Evolutionary conservation across 2,329 filamentous ascomycete genomes (phyloP), one percentile per base, ranked within the genome.

Genomic region (Hypoxylon sp.): DNA sequence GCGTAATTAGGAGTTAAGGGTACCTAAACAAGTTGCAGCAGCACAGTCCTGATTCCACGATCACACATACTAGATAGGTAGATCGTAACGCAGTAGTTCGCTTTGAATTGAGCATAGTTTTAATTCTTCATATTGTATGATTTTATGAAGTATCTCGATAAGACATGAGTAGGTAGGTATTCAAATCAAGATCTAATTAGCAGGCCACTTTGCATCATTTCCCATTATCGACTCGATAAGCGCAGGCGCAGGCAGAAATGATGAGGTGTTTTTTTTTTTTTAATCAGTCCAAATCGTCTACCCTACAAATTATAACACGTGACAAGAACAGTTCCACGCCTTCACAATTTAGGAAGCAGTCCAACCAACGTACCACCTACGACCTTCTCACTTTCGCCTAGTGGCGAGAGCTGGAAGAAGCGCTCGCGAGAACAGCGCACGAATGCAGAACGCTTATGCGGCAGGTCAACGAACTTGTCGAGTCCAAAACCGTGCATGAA

Each of bases 401-500:
- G 81, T 8, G 88, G 88, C 70, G 87, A 88, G 9, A 91, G 79
- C 76, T 92, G 90, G 80, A 92, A 92, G 82, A 92, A 93, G 63
- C 90, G 84, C 77, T 90, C 89, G 6, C 91, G 82, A 55, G 87
- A 87, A 73, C 90, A 91, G 65, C 85, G 83, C 76, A 92, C 86
- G 67, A 92, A 85, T 1, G 89, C 90, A 63, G 90, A 90, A 29
- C 91, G 85, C 83, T 93, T 93, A 73, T 92, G 88, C 3, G 90
- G 90, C 68, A 93, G 79, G 72, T 93, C 91, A 68, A 93, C 87
- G 67, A 92, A 88, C 79, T 92, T 92, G 73, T 92, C 89, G 39
- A 94, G 83, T 5, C 88, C 88, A 73, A 94, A 90, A 1, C 92
- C 92, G 73, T 93, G 90, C 55, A 90, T 88, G 59, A 92, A 86